Conservation (phyloP, 805 yeast species). For the Blastobotrys attinorum region DNA sequence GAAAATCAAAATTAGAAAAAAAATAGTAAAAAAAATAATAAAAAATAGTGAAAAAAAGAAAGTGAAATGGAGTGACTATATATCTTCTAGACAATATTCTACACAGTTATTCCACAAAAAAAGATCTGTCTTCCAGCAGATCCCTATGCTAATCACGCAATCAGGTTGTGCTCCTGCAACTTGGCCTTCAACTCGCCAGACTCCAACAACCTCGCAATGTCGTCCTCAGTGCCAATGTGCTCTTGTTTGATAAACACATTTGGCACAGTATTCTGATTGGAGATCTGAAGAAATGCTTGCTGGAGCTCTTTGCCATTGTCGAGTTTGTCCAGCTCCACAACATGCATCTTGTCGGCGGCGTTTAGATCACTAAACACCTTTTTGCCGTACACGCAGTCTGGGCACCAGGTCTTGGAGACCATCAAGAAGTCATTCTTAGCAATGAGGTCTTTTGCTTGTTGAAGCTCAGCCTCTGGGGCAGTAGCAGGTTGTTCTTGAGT, state of each 20-base stretch:
- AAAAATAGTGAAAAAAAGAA: too few relatives aligned
- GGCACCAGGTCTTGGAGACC: conserved; percentile 71
- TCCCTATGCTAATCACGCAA: too few relatives aligned
- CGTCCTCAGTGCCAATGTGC: conserved; percentile 48
- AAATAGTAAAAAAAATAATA: too few relatives aligned
- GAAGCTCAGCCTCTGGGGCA: background rate
- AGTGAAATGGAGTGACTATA: too few relatives aligned
- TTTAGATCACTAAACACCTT: conserved; percentile 46
- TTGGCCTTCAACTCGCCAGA: conserved; percentile 15
- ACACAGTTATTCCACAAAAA: too few relatives aligned
- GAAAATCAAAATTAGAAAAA: conserved; percentile 1
- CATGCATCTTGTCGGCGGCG: conserved; percentile 38
- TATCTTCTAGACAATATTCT: too few relatives aligned
- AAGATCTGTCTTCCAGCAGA: too few relatives aligned
- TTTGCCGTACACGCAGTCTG: conserved; percentile 63
- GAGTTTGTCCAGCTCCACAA: conserved; percentile 55
- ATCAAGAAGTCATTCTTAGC: conserved; percentile 41
- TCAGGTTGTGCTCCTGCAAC: conserved; percentile 10
- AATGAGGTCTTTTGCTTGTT: conserved; percentile 41
- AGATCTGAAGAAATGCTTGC: conserved; percentile 45
- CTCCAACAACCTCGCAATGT: conserved; percentile 16
- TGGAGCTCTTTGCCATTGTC: conserved; percentile 47
- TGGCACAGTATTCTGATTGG: conserved; percentile 64
- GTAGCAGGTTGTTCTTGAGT: too few relatives aligned
- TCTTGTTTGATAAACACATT: conserved; percentile 54